Evolutionary conservation across 345 rosid species (phyloP), one percentile per base, ranked within the genome.

Genomic region (Heritiera fomes): DNA sequence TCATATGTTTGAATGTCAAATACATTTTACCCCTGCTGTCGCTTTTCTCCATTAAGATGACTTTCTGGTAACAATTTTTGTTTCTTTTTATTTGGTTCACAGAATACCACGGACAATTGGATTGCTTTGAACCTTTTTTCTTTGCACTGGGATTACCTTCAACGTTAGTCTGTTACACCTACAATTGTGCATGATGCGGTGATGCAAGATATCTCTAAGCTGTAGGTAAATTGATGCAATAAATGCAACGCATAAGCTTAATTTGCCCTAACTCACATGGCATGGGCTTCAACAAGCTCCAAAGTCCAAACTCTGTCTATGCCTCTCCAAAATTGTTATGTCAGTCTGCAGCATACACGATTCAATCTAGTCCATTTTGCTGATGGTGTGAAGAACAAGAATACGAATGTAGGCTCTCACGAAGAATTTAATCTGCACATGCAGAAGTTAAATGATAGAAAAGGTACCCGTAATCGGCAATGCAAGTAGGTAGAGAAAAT

Each of bases 401-500:
- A 56, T 13, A 3, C 12, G 38, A 40, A 55, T 45, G 52, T 17
- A 41, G n/a, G 66, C 20, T 59, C 67, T 58, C 77, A n/a, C 38
- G 6, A 11, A 58, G 23, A 40, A n/a, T 73, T 73, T 20, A 40
- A 56, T 58, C 77, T 58, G 77, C 67, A 74, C 55, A 56, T 12
- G 66, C 32, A 74, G 13, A 73, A 40, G n/a, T 11, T n/a, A 58
- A 58, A 74, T 56, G 30, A 71, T 53, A 17, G 46, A 59, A 38
- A 38, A 71, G 32, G 46, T 72, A 34, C 2, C 30, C 45, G 34
- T 10, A 6, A 53, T 38, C 15, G 2, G 30, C 34, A 20, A 72
- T 9, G 47, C 10, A 34, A 72, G 23, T 34, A 34, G 38, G 38
- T 34, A 34, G 38, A 20, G 14, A 40, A 73, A 58, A 58, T 1